Percentiles rank a stretch among this genome's conserved stretches.
Evolutionary conservation across 2,329 filamentous ascomycete genomes (phyloP).

Genomic region (Epicoccum sorghinum): DNA sequence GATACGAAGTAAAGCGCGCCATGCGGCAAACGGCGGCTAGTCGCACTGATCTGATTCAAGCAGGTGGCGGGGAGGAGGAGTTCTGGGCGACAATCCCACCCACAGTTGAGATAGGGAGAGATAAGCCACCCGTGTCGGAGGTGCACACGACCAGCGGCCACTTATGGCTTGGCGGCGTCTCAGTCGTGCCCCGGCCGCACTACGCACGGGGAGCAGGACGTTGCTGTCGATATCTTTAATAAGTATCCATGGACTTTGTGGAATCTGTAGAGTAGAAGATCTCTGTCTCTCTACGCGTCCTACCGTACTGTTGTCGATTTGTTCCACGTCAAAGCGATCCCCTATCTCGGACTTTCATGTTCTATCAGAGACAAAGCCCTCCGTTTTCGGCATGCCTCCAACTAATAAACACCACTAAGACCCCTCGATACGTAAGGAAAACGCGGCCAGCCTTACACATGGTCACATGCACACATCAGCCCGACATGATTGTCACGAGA

Average conservation of each 20-base stretch:
- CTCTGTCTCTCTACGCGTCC: no score
- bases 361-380: not conserved
- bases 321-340: no score
- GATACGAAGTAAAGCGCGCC: constrained; percentile 25
- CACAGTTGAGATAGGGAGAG: constrained; percentile 12
- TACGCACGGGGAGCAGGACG: no score
- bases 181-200: not conserved
- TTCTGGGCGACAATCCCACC: constrained; percentile 9
- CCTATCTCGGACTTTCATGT: no score
- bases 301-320: no score
- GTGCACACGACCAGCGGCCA: constrained; percentile 30
- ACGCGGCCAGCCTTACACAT: constrained; percentile 6
- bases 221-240: no score
- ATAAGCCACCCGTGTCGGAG: constrained; percentile 2
- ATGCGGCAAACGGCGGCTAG: constrained; percentile 24
- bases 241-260: no score
- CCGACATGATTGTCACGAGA: constrained; percentile 1
- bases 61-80: constrained; percentile 23
- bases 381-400: constrained; percentile 28
- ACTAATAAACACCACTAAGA: constrained; percentile 33
- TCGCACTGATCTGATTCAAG: constrained; percentile 18
- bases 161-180: constrained; percentile 28
- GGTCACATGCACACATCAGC: constrained; percentile 5
- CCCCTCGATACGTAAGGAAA: constrained; percentile 33
- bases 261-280: no score